Evolutionary conservation across 2,329 filamentous ascomycete genomes (phyloP), one percentile per base, ranked within the genome.

Genomic region (Aspergillus piperis): DNA sequence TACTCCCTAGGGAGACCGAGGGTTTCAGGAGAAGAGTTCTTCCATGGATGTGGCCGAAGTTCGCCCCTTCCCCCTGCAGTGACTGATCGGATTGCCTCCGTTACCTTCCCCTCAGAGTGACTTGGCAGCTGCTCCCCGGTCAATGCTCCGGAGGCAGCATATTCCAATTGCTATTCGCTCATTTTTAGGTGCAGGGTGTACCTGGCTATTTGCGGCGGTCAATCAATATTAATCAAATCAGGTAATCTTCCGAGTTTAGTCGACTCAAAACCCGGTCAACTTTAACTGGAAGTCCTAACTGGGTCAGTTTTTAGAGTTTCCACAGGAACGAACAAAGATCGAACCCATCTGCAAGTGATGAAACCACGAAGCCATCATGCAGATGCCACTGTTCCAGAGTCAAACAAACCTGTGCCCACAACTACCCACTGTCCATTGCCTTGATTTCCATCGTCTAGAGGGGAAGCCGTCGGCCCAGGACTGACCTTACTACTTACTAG

Each of bases 271-370:
- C 53, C 41, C 23, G 53, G 53, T 44, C 39, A 47, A 55, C 25
- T 47, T 17, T 44, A 55, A 36, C n/a, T 55, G 25, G 39, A n/a
- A 8, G n/a, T 17, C 52, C 23, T 54, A 27, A 49, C 44, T 49
- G 23, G 44, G 25, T 50, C 23, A 27, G 25, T 5, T 17, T 52
- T 47, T 56, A 56, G 32, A 54, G 50, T 59, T 59, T 54, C 36
- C 36, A 49, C 19, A 36, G 19, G 49, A 36, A 53, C 51, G 41
- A 44, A 44, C 19, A 25, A 19, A 17, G 42, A 58, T 48, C 57
- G 47, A 47, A 41, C 13, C 56, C 50, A 61, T 30, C 49, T 57
- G 60, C 57, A 51, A 47, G 55, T 63, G 30, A 59, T 61, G 47
- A 61, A 56, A 56, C 59, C 38, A 49, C 51, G n/a, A 63, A 27